phyloP scores from a whole-genome alignment of 2,329 filamentous ascomycete genomes.

The Hypoxylon rubiginosum region DNA sequence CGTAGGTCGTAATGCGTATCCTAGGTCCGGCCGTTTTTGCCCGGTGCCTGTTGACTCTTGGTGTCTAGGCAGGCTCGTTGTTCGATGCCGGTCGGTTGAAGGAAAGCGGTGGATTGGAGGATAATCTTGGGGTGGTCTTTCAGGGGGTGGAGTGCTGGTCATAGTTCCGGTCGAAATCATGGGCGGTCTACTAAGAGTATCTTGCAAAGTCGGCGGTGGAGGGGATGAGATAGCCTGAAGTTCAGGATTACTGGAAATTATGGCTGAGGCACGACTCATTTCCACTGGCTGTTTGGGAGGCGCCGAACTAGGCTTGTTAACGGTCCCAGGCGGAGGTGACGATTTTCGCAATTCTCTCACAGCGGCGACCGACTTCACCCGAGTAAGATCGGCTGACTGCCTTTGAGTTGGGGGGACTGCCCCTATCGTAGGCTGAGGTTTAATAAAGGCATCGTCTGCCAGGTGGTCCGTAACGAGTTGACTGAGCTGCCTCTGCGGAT shows the following conservation, averaged over 20 bases:
- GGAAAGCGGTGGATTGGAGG: conserved; percentile 59
- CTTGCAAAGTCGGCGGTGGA: conserved; percentile 52
- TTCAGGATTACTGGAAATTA: conserved; percentile 73
- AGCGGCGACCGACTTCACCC: conserved; percentile 47
- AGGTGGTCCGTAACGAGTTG: conserved; percentile 80
- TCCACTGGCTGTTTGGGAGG: conserved; percentile 58
- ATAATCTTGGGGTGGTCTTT: conserved; percentile 61
- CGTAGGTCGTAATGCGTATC: conserved; percentile 45
- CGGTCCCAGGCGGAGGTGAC: conserved; percentile 51
- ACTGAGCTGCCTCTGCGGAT: conserved; percentile 67
- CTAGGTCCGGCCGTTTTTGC: conserved; percentile 45
- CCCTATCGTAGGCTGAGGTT: conserved; percentile 52
- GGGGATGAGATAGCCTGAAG: conserved; percentile 69
- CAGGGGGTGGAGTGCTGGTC: conserved; percentile 72
- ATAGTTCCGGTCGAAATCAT: conserved; percentile 80
- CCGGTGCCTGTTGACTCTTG: conserved; percentile 47
- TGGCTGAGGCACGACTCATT: conserved; percentile 72
- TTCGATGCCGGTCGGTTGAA: conserved; percentile 55
- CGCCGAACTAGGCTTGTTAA: conserved; percentile 56
- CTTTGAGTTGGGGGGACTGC: conserved; percentile 50
- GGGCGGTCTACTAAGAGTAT: conserved; percentile 50
- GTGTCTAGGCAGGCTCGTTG: conserved; percentile 57
- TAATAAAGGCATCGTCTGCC: conserved; percentile 85
- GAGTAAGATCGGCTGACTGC: conserved; percentile 51
- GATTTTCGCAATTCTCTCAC: conserved; percentile 45